A percentile compares a stretch with the other conserved stretches of the same genome.
phyloP scores from a whole-genome alignment of 768 basidiomycete genomes.

The Podaxis sp. region DNA sequence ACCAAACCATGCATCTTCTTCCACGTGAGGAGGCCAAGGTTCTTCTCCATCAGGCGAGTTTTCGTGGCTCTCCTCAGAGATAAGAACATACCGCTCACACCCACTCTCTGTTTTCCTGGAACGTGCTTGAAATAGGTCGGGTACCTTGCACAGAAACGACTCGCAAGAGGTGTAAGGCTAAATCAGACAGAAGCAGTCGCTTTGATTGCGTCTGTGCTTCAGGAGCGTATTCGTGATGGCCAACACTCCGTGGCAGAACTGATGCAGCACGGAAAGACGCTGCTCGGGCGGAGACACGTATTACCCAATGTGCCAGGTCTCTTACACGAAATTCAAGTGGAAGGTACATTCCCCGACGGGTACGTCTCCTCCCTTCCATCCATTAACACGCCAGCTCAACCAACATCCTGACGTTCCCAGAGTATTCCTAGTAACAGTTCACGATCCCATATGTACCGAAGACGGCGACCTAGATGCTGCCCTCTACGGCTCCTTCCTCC shows the following conservation, averaged over 20 bases:
- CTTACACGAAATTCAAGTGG: slow-evolving; percentile 89
- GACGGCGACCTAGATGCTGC: slow-evolving; percentile 78
- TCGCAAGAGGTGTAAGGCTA: slow-evolving; percentile 88
- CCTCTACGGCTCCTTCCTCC: slow-evolving; percentile 93
- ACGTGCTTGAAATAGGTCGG: slow-evolving; percentile 56
- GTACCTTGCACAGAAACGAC: slow-evolving; percentile 87
- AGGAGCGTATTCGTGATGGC: slow-evolving; percentile 95
- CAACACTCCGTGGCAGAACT: slow-evolving; percentile 79
- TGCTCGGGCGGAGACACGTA: slow-evolving; percentile 89
- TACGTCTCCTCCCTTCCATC: slow-evolving; percentile 29
- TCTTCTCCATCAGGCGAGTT: slow-evolving; percentile 62
- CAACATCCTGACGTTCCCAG: slow-evolving; percentile 30
- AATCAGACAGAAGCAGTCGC: slow-evolving; percentile 89
- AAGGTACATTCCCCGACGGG: slow-evolving; percentile 91
- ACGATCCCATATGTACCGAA: slow-evolving; percentile 90
- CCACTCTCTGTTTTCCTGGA: not conserved
- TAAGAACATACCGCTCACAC: not conserved
- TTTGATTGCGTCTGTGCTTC: slow-evolving; percentile 88
- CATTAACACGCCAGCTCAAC: not conserved
- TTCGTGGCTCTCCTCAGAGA: not conserved
- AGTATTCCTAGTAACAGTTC: slow-evolving; percentile 96
- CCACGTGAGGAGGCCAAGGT: slow-evolving; percentile 79
- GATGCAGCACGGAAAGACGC: slow-evolving; percentile 90
- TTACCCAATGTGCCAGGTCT: slow-evolving; percentile 74
- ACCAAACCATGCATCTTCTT: slow-evolving; percentile 57